Conservation (phyloP, 495 filamentous ascomycete genomes). For the Aspergillus nanangensis region DNA sequence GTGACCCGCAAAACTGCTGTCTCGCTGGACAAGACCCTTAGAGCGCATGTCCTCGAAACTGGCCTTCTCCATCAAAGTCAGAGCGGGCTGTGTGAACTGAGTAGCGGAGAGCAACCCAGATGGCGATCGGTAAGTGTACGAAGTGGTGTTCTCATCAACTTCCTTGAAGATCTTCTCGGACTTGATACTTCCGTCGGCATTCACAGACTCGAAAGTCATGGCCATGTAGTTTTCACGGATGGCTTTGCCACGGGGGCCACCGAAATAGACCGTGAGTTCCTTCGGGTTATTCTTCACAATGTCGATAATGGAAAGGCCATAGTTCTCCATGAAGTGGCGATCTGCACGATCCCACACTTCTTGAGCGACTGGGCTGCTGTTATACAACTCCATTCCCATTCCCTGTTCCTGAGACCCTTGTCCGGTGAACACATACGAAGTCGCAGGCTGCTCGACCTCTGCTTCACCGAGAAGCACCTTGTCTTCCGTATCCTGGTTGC, state of each 20-base stretch:
- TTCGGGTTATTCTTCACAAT: slow-evolving; percentile 99
- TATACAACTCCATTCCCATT: slow-evolving; percentile 99
- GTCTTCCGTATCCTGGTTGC: slow-evolving; percentile 89
- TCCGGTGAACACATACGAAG: slow-evolving; percentile 95
- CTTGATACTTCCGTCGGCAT: slow-evolving; percentile 84
- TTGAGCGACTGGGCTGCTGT: slow-evolving; percentile 83
- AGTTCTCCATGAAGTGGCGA: slow-evolving; percentile 97
- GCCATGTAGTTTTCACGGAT: slow-evolving; percentile 99
- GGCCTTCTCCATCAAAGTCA: slow-evolving; percentile 99
- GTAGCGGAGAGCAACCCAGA: slow-evolving; percentile 94
- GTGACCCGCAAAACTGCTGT: slow-evolving; percentile 96
- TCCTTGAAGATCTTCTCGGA: slow-evolving; percentile 99
- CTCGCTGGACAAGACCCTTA: slow-evolving; percentile 91
- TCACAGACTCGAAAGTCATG: slow-evolving; percentile 98
- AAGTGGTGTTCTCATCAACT: slow-evolving; percentile 82
- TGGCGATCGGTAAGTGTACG: slow-evolving; percentile 94
- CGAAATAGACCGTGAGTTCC: slow-evolving; percentile 97
- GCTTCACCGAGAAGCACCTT: slow-evolving; percentile 94
- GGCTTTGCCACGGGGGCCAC: slow-evolving; percentile 91
- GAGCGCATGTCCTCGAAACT: slow-evolving; percentile 98
- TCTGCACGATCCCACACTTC: slow-evolving; percentile 99
- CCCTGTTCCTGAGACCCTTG: slow-evolving; percentile 98
- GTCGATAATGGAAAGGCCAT: slow-evolving; percentile 95
- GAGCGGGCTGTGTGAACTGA: slow-evolving; percentile 95
- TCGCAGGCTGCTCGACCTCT: slow-evolving; percentile 97